Conservation (phyloP, 495 filamentous ascomycete species). For the Hypomontagnella submonticulosa region DNA sequence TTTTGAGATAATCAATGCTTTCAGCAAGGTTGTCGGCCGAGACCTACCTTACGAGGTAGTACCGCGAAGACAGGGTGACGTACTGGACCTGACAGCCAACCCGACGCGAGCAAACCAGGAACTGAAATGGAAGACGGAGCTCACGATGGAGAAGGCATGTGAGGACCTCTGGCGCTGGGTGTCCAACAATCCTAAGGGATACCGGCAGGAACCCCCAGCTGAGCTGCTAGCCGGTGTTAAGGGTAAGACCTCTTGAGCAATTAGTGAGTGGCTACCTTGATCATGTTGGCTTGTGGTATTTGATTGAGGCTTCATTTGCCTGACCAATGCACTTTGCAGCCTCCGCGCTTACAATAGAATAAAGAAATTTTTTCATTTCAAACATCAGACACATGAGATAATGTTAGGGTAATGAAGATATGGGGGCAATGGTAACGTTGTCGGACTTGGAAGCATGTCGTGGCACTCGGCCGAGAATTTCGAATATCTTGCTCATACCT, state of each 20-base stretch:
- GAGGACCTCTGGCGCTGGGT: conserved; percentile 95
- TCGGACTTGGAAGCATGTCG: no score
- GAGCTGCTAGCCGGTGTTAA: conserved; percentile 80
- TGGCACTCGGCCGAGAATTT: no score
- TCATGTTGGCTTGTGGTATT: conserved; percentile 11
- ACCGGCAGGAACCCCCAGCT: conserved; percentile 87
- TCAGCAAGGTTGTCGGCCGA: conserved; percentile 84
- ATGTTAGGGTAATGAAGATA: no score
- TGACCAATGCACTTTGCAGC: conserved; percentile 11
- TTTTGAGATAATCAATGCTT: conserved; percentile 96
- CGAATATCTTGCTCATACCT: no score
- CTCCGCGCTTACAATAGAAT: conserved; percentile 28
- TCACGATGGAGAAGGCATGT: conserved; percentile 91
- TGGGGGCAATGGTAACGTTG: no score
- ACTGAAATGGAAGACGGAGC: conserved; percentile 90
- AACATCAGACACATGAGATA: background rate
- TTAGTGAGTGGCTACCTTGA: conserved; percentile 6
- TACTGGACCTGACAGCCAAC: conserved; percentile 93
- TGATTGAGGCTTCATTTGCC: conserved; percentile 21
- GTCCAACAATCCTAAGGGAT: conserved; percentile 94
- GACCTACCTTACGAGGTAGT: conserved; percentile 90
- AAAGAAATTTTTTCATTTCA: conserved; percentile 8
- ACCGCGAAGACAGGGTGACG: conserved; percentile 84
- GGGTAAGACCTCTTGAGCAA: conserved; percentile 47
- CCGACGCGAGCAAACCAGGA: conserved; percentile 86